Conservation (phyloP, 176 grass and related monocot genomes). For the Carex cristatella region DNA sequence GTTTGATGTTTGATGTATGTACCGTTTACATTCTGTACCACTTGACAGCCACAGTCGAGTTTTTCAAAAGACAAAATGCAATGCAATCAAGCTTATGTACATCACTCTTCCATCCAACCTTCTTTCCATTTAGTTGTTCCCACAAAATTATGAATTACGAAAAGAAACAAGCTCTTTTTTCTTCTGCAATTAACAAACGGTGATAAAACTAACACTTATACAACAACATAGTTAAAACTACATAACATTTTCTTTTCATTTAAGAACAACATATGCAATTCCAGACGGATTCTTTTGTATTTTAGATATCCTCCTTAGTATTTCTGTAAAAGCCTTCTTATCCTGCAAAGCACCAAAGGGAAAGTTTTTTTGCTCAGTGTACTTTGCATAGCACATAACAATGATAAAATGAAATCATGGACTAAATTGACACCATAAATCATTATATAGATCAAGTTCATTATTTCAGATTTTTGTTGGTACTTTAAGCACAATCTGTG, state of each 20-base stretch:
- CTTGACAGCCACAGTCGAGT: too few relatives aligned
- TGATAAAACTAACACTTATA: neutral
- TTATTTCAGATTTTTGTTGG: too few relatives aligned
- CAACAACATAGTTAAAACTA: neutral
- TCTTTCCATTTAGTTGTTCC: neutral
- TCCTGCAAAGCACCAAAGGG: constrained; percentile 36
- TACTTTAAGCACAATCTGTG: too few relatives aligned
- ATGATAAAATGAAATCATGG: neutral
- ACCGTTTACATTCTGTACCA: too few relatives aligned
- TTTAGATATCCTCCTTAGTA: constrained; percentile 33
- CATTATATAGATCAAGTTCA: neutral
- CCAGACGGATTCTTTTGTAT: constrained; percentile 29
- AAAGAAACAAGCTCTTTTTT: neutral
- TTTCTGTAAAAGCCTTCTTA: constrained; percentile 30
- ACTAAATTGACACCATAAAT: neutral
- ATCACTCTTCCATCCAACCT: neutral
- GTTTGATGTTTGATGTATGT: too few relatives aligned
- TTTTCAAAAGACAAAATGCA: too few relatives aligned
- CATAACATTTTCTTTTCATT: neutral
- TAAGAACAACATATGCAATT: constrained; percentile 30
- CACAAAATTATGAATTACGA: neutral
- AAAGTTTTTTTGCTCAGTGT: neutral
- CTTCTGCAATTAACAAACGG: too few relatives aligned
- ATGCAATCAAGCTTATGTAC: neutral
- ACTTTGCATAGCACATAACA: neutral